Evolutionary conservation across 805 yeast species (phyloP), one percentile per base, ranked within the genome.

Genomic region (Saccharomyces mikatae): DNA sequence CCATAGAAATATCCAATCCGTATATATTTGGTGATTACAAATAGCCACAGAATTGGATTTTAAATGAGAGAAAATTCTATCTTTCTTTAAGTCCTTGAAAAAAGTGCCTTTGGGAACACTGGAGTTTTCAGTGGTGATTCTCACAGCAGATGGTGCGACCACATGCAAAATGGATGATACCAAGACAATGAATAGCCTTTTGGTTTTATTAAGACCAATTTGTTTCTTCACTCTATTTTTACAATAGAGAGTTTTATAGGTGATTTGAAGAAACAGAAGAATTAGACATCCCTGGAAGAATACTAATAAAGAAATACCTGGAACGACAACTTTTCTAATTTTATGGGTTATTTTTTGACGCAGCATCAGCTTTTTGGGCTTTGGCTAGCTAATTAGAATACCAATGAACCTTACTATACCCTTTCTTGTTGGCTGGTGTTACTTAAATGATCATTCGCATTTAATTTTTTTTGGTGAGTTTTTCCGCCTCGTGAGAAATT

Each of bases 1-100:
- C 99, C 99, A 92, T 53, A 89, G 61, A 62, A 81, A 90, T 10
- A 87, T 76, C 99, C 99, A 92, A 68, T 92, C 99, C 3, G 92
- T 83, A 68, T 92, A 92, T 26, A 92, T 85, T 71, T 91, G 97
- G 70, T 92, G 98, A 66, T 92, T 92, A n/a, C 94, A 81, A 36
- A 91, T 84, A 48, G 86, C 67, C 1, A 92, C 77, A 0, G 87
- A 77, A 44, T 82, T 77, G 22, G 79, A 80, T 6, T 74, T 68
- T 47, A 84, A 62, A n/a, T 52, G 53, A 2, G 72, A 67, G 6
- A 55, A 17, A 13, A 68, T 56, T 49, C 62, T 56, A 2, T 65
- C 61, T 10, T 56, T 59, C n/a, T 55, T 52, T 66, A 67, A 10
- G 53, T 62, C 56, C 54, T 52, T 61, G 53, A 56, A 56, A 58